Conservation (phyloP, 2,329 filamentous ascomycete species). For the Cladorrhinum sp. region DNA sequence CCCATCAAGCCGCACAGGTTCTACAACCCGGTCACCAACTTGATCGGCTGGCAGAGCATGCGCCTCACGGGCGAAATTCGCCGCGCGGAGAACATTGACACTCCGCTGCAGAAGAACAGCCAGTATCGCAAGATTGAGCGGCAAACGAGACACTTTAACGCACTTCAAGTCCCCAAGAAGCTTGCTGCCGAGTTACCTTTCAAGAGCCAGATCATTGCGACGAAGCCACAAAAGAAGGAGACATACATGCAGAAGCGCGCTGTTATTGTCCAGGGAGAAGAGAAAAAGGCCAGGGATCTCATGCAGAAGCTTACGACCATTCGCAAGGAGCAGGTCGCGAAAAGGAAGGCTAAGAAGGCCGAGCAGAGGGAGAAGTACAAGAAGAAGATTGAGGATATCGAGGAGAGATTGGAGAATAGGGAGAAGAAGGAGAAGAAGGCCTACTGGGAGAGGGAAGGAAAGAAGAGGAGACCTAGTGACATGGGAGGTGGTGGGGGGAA, state of each 20-base stretch:
- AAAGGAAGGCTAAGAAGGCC: conserved; percentile 81
- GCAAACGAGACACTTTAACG: conserved; percentile 71
- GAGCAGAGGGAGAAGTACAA: conserved; percentile 77
- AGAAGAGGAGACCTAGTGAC: conserved; percentile 55
- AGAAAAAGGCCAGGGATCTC: conserved; percentile 81
- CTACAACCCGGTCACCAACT: conserved; percentile 94
- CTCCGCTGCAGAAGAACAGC: conserved; percentile 79
- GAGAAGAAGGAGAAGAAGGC: conserved; percentile 92
- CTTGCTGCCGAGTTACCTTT: conserved; percentile 83
- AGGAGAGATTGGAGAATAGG: conserved; percentile 79
- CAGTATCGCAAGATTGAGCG: conserved; percentile 73
- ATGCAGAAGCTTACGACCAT: conserved; percentile 92
- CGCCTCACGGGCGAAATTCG: conserved; percentile 90
- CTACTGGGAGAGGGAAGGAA: conserved; percentile 88
- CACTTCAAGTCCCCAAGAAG: conserved; percentile 71
- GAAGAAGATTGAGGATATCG: conserved; percentile 76
- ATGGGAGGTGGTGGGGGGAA: conserved; percentile 40
- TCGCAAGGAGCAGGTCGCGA: conserved; percentile 84
- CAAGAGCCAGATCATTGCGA: conserved; percentile 83
- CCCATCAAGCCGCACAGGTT: conserved; percentile 92
- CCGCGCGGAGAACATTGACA: conserved; percentile 68
- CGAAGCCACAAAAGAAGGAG: conserved; percentile 72
- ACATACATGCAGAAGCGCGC: conserved; percentile 96
- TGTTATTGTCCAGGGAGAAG: conserved; percentile 80
- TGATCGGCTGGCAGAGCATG: conserved; percentile 92